A percentile compares a stretch with the other conserved stretches of the same genome.
phyloP scores from a whole-genome alignment of 1,284 basidiomycete species.

The Boletus holoroseus region DNA sequence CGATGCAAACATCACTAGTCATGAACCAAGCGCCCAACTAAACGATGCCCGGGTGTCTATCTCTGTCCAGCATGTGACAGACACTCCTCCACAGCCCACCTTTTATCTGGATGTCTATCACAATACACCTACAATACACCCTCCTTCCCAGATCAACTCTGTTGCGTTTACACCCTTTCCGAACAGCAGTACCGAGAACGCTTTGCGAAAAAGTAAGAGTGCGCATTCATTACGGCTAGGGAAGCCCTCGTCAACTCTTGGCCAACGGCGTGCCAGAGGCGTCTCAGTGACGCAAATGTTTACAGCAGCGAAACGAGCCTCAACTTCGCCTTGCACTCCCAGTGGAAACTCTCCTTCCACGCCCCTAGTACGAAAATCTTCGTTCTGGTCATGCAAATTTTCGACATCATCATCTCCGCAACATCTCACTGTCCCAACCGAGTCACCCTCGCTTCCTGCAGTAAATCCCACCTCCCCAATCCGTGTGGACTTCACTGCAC shows the following conservation, averaged over 20 bases:
- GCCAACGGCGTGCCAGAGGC: slow-evolving; percentile 39
- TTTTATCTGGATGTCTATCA: slow-evolving; percentile 23
- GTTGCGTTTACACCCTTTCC: slow-evolving; percentile 22
- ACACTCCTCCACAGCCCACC: slow-evolving; percentile 17
- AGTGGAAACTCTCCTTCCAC: slow-evolving; percentile 30
- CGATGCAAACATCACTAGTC: neutral
- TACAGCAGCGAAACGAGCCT: slow-evolving; percentile 41
- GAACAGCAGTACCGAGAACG: slow-evolving; percentile 12
- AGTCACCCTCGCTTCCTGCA: slow-evolving; percentile 42
- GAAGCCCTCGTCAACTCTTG: slow-evolving; percentile 17
- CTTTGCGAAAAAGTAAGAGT: slow-evolving; percentile 29
- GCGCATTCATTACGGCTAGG: slow-evolving; percentile 18
- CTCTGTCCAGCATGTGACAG: slow-evolving; percentile 16
- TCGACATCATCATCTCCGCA: slow-evolving; percentile 24
- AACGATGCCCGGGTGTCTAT: slow-evolving; percentile 19
- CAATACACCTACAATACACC: slow-evolving; percentile 16
- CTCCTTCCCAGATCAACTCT: slow-evolving; percentile 22
- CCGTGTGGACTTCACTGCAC: slow-evolving; percentile 36
- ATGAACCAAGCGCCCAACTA: slow-evolving; percentile 2
- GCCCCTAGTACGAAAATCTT: slow-evolving; percentile 48
- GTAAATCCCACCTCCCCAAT: slow-evolving; percentile 52
- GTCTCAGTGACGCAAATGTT: slow-evolving; percentile 42
- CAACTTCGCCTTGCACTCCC: slow-evolving; percentile 22
- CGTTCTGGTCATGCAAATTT: slow-evolving; percentile 46
- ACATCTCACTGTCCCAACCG: slow-evolving; percentile 22